Conservation (phyloP, 495 filamentous ascomycete genomes). For the Talaromyces nanjingensis region DNA sequence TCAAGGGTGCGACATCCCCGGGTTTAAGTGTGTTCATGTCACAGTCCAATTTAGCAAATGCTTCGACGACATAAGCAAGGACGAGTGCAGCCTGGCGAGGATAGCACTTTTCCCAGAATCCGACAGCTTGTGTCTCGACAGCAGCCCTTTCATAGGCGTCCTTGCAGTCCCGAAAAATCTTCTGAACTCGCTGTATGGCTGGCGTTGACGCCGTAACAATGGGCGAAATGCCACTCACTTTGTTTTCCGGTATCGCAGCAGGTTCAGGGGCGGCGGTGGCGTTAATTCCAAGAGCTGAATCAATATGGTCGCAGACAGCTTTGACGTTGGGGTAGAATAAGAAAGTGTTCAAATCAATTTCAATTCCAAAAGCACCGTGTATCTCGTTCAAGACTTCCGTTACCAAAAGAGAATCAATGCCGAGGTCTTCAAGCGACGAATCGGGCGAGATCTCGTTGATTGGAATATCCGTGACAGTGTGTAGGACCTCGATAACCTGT, state of each 20-base stretch:
- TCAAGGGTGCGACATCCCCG: background rate
- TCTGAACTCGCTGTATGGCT: conserved; percentile 4
- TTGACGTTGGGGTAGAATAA: conserved; percentile 9
- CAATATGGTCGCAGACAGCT: conserved; percentile 5
- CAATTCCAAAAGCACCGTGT: conserved; percentile 13
- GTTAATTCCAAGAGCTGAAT: background rate
- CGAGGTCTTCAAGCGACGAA: conserved; percentile 14
- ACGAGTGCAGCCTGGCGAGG: conserved; percentile 16
- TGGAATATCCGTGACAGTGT: conserved; percentile 19
- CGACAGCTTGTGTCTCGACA: conserved; percentile 1
- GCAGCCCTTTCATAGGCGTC: conserved; percentile 9
- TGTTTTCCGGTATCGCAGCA: background rate
- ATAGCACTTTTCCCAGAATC: conserved; percentile 13
- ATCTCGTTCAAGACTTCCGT: conserved; percentile 19
- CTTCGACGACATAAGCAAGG: conserved; percentile 18
- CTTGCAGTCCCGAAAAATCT: conserved; percentile 10
- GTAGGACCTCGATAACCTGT: conserved; percentile 1
- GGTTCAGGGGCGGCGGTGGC: background rate
- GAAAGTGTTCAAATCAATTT: conserved; percentile 13
- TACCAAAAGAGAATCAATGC: conserved; percentile 16
- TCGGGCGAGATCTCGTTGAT: conserved; percentile 13
- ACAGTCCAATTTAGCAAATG: conserved; percentile 15
- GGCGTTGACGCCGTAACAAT: background rate
- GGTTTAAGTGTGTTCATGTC: background rate
- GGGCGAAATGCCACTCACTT: conserved; percentile 15